These are phyloP conservation scores for Astragalus membranaceus DNA, from an alignment of 306 rosid species.

Conservation along the genomic window DNA sequence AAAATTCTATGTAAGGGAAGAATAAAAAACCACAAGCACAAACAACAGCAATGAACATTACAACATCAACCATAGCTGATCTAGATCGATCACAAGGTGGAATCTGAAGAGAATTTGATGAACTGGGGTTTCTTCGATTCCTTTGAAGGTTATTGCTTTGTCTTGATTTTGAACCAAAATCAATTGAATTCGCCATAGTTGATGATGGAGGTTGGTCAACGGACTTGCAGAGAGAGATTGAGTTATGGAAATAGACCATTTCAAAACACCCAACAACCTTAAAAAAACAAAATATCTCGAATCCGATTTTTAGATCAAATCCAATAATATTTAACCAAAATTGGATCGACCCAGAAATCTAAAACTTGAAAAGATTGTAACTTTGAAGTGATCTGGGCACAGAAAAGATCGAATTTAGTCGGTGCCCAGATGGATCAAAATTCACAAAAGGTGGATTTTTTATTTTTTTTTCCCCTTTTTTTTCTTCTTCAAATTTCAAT, in stretches of 20 bases:
- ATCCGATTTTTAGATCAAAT: slow-evolving; percentile 32
- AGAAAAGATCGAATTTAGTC: slow-evolving; percentile 28
- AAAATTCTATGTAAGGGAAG: slow-evolving; percentile 52
- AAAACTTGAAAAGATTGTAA: slow-evolving; percentile 2
- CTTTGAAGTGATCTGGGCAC: slow-evolving; percentile 16
- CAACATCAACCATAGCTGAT: slow-evolving; percentile 67
- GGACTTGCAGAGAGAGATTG: slow-evolving; percentile 92
- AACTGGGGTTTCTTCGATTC: slow-evolving; percentile 38
- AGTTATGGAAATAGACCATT: slow-evolving; percentile 89
- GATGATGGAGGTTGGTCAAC: slow-evolving; percentile 53
- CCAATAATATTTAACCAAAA: slow-evolving; percentile 20
- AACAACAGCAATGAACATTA: slow-evolving; percentile 60
- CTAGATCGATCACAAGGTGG: slow-evolving; percentile 71
- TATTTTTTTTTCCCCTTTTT: too few relatives aligned
- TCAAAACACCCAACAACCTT: slow-evolving; percentile 26
- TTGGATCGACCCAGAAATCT: slow-evolving; percentile 41
- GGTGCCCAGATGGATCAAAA: slow-evolving; percentile 33
- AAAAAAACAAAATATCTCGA: not conserved
- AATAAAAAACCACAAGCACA: slow-evolving; percentile 59
- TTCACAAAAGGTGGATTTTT: not conserved
- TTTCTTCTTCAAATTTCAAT: not conserved
- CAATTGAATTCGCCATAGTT: slow-evolving; percentile 52
- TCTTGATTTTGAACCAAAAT: slow-evolving; percentile 46
- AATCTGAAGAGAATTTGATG: slow-evolving; percentile 43
- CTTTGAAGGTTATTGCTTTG: slow-evolving; percentile 25